These are phyloP conservation scores for Epichloe glyceriae DNA, from an alignment of 2,329 filamentous ascomycete genomes.

Conservation along the genomic window DNA sequence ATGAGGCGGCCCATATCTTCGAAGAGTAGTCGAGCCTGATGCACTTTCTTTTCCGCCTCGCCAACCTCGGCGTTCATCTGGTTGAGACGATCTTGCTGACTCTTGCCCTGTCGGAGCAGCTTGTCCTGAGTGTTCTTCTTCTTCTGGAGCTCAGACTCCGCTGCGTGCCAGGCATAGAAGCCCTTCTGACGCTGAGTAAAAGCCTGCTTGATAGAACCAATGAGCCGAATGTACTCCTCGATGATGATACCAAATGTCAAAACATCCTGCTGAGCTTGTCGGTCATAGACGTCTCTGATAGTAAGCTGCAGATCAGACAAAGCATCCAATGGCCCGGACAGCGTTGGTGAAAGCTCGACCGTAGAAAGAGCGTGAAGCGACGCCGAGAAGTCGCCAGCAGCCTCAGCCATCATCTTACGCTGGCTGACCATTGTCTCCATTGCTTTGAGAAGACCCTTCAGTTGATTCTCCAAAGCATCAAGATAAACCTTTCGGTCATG, in stretches of 20 bases:
- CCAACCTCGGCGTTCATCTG: conserved; percentile 85
- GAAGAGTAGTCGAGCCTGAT: conserved; percentile 79
- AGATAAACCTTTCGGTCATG: conserved; percentile 92
- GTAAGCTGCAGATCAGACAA: conserved; percentile 88
- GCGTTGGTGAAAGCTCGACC: conserved; percentile 78
- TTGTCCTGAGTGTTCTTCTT: conserved; percentile 85
- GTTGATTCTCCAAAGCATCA: conserved; percentile 81
- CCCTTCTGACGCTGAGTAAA: conserved; percentile 90
- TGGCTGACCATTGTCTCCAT: conserved; percentile 89
- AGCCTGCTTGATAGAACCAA: conserved; percentile 86
- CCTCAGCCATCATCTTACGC: conserved; percentile 85
- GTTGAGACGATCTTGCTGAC: conserved; percentile 87
- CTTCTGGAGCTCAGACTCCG: conserved; percentile 84
- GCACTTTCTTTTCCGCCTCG: conserved; percentile 88
- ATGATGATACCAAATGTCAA: conserved; percentile 94
- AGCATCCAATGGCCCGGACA: conserved; percentile 81
- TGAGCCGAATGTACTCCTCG: conserved; percentile 93
- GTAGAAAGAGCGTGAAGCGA: conserved; percentile 86
- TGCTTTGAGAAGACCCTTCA: conserved; percentile 81
- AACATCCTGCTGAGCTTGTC: conserved; percentile 93
- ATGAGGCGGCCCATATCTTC: conserved; percentile 96
- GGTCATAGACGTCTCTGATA: conserved; percentile 88
- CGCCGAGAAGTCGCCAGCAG: conserved; percentile 82
- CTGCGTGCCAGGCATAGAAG: conserved; percentile 85
- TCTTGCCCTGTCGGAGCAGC: conserved; percentile 84